Evolutionary conservation across 1,139 yeast species (phyloP), one percentile per base, ranked within the genome.

Genomic region (Hemisphaericaspora xylofermentans): DNA sequence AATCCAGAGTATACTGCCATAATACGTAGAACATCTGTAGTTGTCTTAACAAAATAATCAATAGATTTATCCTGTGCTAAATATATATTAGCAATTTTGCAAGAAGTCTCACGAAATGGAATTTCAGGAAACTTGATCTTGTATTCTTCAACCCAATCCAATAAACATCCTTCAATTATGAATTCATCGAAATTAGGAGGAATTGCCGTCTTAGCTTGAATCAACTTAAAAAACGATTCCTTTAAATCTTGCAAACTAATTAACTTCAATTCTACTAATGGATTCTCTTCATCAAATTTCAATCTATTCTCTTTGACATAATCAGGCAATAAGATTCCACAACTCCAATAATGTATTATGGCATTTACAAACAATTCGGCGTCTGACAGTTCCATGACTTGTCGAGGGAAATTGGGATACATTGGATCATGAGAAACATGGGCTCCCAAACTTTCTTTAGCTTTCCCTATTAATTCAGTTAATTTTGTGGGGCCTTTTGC

Each of bases 321-420:
- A 8, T 25, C 13, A 6, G 44, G 48, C 17, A 27, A 16, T 24
- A 35, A 33, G 3, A 12, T 14, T 1, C 49, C 49, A 5, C 30
- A 9, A 16, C 42, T 18, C 42, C 41, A 36, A 30, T 47, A 47
- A 24, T 47, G 43, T 2, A 39, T n/a, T 9, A 41, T 22, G 22
- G 49, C 48, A 29, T 44, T 39, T 10, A 43, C 8, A 19, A 26
- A 41, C 4, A 46, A 40, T 17, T 39, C 40, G 7, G 31, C 17
- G n/a, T 44, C 34, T 1, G 31, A 6, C 14, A 35, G 28, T 13
- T 40, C 42, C 41, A 47, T 39, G 6, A 47, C 51, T 26, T 47
- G 50, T 25, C 29, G 12, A 3, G 51, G 51, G 33, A 44, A 47
- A 33, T 44, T 44, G 4, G 47, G 45, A 33, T 47, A 46, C 29